These are phyloP conservation scores for Sorghum bicolor DNA, from an alignment of 176 grass and related monocot genomes.

Conservation along the genomic window Sorghum_bicolor_NCBIv3 NC_012870.2:75151501-75152000, in stretches of 20 bases:
- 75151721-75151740: conserved; percentile 56
- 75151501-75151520: neutral
- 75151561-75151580: neutral
- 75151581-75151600: conserved; percentile 6
- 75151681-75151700: no score
- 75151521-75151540: neutral
- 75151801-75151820: conserved; percentile 60
- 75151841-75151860: conserved; percentile 52
- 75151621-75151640: neutral
- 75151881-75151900: conserved; percentile 75
- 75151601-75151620: neutral
- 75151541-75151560: neutral
- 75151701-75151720: no score
- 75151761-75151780: conserved; percentile 67
- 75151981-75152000: conserved; percentile 85
- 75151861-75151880: conserved; percentile 70
- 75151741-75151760: conserved; percentile 70
- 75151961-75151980: conserved; percentile 86
- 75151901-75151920: conserved; percentile 80
- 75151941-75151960: conserved; percentile 98
- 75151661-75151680: no score
- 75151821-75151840: conserved; percentile 56
- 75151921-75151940: conserved; percentile 56
- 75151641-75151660: no score
- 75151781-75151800: conserved; percentile 49